A percentile compares a stretch with the other conserved stretches of the same genome.
Conservation (phyloP, 2,329 filamentous ascomycete genomes). For the Zasmidium cellare region DNA sequence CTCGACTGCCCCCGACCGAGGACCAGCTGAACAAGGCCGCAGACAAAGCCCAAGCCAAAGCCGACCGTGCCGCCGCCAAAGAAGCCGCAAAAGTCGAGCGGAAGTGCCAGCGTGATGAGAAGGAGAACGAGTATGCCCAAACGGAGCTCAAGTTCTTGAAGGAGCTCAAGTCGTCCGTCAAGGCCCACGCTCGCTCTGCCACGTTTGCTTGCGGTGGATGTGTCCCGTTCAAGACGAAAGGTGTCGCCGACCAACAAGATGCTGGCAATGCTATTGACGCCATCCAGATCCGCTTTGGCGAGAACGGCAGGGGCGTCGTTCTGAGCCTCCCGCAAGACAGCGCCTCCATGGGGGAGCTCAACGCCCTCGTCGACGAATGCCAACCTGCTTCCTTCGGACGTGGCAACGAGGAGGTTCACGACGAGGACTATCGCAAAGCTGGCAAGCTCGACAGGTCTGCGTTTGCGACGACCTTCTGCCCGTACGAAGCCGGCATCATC, state of each 20-base stretch:
- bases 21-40: background rate
- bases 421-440: slow-evolving; percentile 55
- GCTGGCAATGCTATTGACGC: background rate
- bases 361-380: slow-evolving; percentile 18
- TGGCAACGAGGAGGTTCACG: slow-evolving; percentile 47
- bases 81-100: background rate
- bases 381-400: slow-evolving; percentile 52
- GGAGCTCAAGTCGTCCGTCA: background rate
- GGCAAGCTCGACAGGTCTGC: slow-evolving; percentile 47
- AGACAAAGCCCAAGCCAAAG: background rate
- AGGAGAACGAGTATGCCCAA: background rate
- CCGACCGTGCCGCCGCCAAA: background rate
- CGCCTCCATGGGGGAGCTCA: background rate
- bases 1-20: background rate
- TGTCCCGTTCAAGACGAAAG: background rate
- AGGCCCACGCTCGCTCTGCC: background rate
- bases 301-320: background rate
- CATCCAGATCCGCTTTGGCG: background rate
- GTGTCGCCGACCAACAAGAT: background rate
- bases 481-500: slow-evolving; percentile 48
- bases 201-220: background rate
- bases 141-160: background rate
- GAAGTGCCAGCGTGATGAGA: background rate
- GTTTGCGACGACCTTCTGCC: slow-evolving; percentile 37
- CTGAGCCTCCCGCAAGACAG: background rate